These are phyloP conservation scores for Suillus ampliporus DNA, from an alignment of 768 basidiomycete genomes.

Conservation along the genomic window DNA sequence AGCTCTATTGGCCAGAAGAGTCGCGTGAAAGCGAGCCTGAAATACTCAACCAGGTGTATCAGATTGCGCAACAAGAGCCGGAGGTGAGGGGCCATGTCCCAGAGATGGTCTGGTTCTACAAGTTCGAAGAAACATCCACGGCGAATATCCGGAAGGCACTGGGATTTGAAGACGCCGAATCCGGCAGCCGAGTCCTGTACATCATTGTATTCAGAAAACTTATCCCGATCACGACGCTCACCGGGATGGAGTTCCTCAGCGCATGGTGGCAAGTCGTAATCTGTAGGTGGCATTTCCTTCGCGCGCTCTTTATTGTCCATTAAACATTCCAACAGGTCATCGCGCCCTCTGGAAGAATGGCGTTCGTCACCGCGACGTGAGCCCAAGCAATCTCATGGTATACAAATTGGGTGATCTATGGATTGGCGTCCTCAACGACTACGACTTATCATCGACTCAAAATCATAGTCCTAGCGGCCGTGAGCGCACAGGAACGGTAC, in stretches of 20 bases:
- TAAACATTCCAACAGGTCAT: slow-evolving; percentile 12
- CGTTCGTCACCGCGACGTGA: background rate
- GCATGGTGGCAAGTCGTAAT: slow-evolving; percentile 14
- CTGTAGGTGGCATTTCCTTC: background rate
- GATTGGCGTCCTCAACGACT: slow-evolving; percentile 7
- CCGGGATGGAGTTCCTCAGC: background rate
- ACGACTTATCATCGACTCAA: slow-evolving; percentile 11
- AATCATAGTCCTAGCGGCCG: background rate
- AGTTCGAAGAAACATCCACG: slow-evolving; percentile 4
- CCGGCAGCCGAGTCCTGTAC: background rate
- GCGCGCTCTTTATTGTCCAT: background rate
- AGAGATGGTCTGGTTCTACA: background rate
- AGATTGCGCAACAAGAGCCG: background rate
- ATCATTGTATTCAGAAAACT: background rate
- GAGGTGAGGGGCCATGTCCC: background rate
- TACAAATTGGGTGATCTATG: background rate
- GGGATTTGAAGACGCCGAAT: background rate
- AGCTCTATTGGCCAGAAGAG: slow-evolving; percentile 1
- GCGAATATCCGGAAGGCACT: background rate
- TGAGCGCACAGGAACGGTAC: slow-evolving; percentile 19
- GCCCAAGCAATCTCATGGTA: background rate
- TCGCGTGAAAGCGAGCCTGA: background rate
- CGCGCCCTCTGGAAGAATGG: slow-evolving; percentile 6
- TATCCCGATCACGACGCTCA: background rate
- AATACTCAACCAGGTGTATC: background rate